Evolutionary conservation across 306 rosid genomes (phyloP).

Genomic region (Citrullus mucosospermus): DNA sequence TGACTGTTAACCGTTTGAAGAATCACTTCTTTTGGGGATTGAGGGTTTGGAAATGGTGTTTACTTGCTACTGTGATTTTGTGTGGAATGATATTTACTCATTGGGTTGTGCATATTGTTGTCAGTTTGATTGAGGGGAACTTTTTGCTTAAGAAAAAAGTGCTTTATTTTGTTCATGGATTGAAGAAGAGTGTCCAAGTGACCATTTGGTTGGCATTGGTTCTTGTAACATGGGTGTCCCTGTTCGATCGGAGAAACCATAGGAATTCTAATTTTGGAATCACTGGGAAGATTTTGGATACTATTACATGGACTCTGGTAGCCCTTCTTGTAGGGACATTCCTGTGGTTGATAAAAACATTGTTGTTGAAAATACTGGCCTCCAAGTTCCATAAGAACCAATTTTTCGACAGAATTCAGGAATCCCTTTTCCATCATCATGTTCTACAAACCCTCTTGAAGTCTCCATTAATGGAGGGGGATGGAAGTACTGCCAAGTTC

Average conservation of each 20-base stretch:
- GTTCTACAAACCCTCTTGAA: constrained; percentile 70
- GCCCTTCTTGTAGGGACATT: constrained; percentile 61
- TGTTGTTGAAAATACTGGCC: constrained; percentile 56
- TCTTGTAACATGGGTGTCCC: constrained; percentile 55
- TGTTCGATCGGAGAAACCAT: constrained; percentile 35
- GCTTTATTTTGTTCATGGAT: constrained; percentile 83
- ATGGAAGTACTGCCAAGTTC: constrained; percentile 39
- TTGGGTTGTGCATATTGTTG: constrained; percentile 57
- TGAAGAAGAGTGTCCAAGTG: constrained; percentile 62
- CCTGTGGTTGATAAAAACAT: constrained; percentile 62
- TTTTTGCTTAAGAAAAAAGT: constrained; percentile 70
- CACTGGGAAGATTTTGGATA: constrained; percentile 27
- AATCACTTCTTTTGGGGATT: constrained; percentile 31
- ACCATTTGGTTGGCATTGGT: constrained; percentile 58
- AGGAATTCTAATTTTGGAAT: constrained; percentile 33
- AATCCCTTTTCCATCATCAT: constrained; percentile 70
- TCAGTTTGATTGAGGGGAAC: constrained; percentile 73
- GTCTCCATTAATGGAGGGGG: constrained; percentile 56
- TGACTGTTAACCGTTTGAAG: constrained; percentile 25
- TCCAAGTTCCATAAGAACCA: constrained; percentile 65
- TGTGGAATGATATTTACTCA: constrained; percentile 61
- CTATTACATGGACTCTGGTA: constrained; percentile 56
- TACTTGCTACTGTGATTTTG: constrained; percentile 56
- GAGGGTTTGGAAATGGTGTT: constrained; percentile 85
- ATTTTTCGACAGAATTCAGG: constrained; percentile 88